Conservation (phyloP, 2,329 filamentous ascomycete genomes). For the Xylariaceae sp. region DNA sequence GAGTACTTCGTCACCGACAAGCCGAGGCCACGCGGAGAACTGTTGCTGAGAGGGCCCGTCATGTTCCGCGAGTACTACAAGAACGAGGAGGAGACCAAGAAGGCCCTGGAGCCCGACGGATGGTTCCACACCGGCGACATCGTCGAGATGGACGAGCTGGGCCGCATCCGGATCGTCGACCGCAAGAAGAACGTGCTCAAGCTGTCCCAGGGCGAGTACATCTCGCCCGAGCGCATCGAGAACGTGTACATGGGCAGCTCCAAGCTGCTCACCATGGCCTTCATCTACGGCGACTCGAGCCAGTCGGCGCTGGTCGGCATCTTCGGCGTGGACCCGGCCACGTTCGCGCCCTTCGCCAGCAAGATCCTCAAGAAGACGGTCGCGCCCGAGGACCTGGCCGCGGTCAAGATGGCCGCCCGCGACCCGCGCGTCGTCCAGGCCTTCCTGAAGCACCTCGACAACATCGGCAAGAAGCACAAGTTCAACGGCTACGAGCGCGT, state of each 20-base stretch:
- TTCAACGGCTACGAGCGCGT: constrained; percentile 90
- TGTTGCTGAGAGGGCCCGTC: constrained; percentile 72
- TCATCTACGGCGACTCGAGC: constrained; percentile 82
- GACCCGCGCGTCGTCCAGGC: constrained; percentile 67
- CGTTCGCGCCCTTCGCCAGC: constrained; percentile 73
- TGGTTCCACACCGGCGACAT: constrained; percentile 99
- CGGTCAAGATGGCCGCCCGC: constrained; percentile 57
- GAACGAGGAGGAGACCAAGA: constrained; percentile 79
- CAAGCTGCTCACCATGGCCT: constrained; percentile 70
- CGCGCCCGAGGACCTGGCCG: constrained; percentile 54
- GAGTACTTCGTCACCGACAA: constrained; percentile 85
- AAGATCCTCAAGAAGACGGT: constrained; percentile 66
- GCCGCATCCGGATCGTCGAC: constrained; percentile 88
- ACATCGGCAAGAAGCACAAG: constrained; percentile 72
- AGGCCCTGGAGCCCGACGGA: constrained; percentile 75
- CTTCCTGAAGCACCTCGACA: constrained; percentile 70
- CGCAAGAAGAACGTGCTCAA: constrained; percentile 99
- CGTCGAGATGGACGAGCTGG: constrained; percentile 72
- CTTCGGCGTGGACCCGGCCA: constrained; percentile 78
- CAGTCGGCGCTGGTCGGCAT: constrained; percentile 78
- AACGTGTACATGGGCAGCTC: constrained; percentile 84
- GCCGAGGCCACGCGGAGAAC: constrained; percentile 82
- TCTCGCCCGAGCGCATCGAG: constrained; percentile 94
- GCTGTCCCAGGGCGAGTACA: constrained; percentile 94
- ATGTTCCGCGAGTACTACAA: constrained; percentile 85